These are phyloP conservation scores for Sporothrix brasiliensis DNA, from an alignment of 2,329 filamentous ascomycete genomes.

Conservation along the genomic window DNA sequence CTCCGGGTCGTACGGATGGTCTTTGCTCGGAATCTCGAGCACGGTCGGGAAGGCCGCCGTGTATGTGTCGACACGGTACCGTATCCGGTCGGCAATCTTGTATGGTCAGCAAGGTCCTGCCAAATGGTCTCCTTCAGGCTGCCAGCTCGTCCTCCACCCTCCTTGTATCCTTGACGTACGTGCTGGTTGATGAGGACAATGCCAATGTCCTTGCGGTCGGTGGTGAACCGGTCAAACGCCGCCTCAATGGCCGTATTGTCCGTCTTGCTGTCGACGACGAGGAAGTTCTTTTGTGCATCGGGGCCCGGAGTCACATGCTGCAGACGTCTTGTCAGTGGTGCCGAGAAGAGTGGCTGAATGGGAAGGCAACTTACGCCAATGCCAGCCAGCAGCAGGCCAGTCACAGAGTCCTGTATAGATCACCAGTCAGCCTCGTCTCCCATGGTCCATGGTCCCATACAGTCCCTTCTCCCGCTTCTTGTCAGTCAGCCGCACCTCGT, in stretches of 20 bases:
- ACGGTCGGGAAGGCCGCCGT: slow-evolving; percentile 94
- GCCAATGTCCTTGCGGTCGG: slow-evolving; percentile 91
- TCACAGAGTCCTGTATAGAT: slow-evolving; percentile 79
- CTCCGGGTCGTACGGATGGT: slow-evolving; percentile 97
- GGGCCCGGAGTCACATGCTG: slow-evolving; percentile 90
- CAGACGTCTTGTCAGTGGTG: slow-evolving; percentile 22
- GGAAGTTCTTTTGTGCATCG: slow-evolving; percentile 94
- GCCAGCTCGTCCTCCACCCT: slow-evolving; percentile 15
- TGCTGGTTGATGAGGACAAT: slow-evolving; percentile 98
- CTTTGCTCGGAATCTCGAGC: slow-evolving; percentile 96
- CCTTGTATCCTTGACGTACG: slow-evolving; percentile 54
- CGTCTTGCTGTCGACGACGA: slow-evolving; percentile 93
- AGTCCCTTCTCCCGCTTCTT: neutral
- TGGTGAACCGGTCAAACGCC: slow-evolving; percentile 86
- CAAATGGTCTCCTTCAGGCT: too few species aligned
- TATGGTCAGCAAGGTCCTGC: too few species aligned
- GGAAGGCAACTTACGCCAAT: slow-evolving; percentile 70
- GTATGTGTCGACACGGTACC: slow-evolving; percentile 86
- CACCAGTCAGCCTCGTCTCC: neutral
- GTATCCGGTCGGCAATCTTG: slow-evolving; percentile 91
- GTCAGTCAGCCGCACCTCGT: slow-evolving; percentile 66
- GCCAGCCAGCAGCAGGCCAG: slow-evolving; percentile 89
- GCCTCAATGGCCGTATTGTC: slow-evolving; percentile 85
- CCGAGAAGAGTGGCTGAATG: neutral
- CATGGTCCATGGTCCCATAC: neutral